phyloP scores from a whole-genome alignment of 192 early-diverging fungal genomes.

The Mortierella hygrophila region DNA sequence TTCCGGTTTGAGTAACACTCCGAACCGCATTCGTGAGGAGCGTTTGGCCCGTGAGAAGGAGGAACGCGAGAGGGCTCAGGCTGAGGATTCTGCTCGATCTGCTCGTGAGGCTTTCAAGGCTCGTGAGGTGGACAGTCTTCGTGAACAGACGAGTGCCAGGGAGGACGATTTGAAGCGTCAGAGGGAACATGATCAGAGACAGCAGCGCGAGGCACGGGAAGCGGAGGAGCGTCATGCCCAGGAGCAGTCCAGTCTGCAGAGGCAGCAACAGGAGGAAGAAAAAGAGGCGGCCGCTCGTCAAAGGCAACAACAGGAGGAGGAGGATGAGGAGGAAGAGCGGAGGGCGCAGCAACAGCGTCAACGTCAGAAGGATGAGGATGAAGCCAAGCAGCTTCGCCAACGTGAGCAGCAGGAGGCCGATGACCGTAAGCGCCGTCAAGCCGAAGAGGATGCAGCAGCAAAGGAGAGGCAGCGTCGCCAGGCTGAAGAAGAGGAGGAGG shows the following conservation, averaged over 20 bases:
- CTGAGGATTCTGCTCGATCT: conserved; percentile 29
- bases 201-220: conserved; percentile 15
- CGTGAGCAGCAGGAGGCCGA: conserved; percentile 21
- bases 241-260: conserved; percentile 1
- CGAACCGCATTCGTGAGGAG: conserved; percentile 58
- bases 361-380: conserved; percentile 10
- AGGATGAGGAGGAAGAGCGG: conserved; percentile 19
- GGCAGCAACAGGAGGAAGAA: background rate
- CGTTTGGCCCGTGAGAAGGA: conserved; percentile 56
- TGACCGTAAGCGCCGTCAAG: conserved; percentile 38
- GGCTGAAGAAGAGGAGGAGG: conserved; percentile 52
- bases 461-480: conserved; percentile 31
- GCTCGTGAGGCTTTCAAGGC: conserved; percentile 41
- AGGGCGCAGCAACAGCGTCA: conserved; percentile 7
- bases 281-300: conserved; percentile 11
- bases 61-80: conserved; percentile 51
- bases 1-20: background rate
- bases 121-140: conserved; percentile 11
- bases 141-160: conserved; percentile 25
- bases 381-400: background rate
- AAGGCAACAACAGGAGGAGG: conserved; percentile 17
- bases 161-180: conserved; percentile 32
- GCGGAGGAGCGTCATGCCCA: conserved; percentile 12
- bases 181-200: conserved; percentile 22
- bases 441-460: conserved; percentile 17